Percentiles rank a stretch among this genome's conserved stretches.
These are phyloP conservation scores for maize (Zea mays) DNA, from an alignment of 176 grass and related monocot genomes.

Conservation along the genomic window DNA sequence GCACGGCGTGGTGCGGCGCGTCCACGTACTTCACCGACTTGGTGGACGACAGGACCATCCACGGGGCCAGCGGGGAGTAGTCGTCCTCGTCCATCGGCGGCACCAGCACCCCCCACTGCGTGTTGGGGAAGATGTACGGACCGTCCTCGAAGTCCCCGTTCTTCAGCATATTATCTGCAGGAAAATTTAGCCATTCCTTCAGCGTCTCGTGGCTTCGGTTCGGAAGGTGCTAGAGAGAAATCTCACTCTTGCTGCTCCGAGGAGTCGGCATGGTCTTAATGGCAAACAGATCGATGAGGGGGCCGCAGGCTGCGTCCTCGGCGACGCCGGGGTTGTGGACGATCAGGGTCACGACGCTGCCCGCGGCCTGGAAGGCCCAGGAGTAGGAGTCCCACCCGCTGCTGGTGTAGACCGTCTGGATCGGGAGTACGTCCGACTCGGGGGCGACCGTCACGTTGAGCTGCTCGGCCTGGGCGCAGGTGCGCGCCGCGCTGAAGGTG, in stretches of 20 bases:
- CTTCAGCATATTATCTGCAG: constrained; percentile 48
- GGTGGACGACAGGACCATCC: constrained; percentile 51
- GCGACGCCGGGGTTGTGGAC: constrained; percentile 51
- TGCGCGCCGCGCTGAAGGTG: constrained; percentile 68
- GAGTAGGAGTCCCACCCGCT: constrained; percentile 66
- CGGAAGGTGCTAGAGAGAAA: not conserved
- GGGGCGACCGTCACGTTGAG: constrained; percentile 52
- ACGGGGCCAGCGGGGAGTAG: constrained; percentile 54
- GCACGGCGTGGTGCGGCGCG: constrained; percentile 55
- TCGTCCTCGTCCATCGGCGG: constrained; percentile 62
- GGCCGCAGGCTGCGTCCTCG: constrained; percentile 55
- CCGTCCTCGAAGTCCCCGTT: constrained; percentile 75
- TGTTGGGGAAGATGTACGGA: constrained; percentile 49
- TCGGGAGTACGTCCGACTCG: constrained; percentile 45
- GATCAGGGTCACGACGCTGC: constrained; percentile 24
- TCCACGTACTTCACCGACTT: constrained; percentile 67
- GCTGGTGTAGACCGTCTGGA: constrained; percentile 64
- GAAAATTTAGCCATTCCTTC: not conserved
- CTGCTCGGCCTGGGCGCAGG: constrained; percentile 61
- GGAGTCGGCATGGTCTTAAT: constrained; percentile 40
- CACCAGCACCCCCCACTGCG: constrained; percentile 55
- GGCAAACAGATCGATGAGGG: constrained; percentile 50
- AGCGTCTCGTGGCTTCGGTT: not conserved
- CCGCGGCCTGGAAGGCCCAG: constrained; percentile 49
- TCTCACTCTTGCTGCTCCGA: constrained; percentile 27